Percentiles rank a stretch among this genome's conserved stretches.
Conservation (phyloP, 345 rosid species). For the Garcia nutans region DNA sequence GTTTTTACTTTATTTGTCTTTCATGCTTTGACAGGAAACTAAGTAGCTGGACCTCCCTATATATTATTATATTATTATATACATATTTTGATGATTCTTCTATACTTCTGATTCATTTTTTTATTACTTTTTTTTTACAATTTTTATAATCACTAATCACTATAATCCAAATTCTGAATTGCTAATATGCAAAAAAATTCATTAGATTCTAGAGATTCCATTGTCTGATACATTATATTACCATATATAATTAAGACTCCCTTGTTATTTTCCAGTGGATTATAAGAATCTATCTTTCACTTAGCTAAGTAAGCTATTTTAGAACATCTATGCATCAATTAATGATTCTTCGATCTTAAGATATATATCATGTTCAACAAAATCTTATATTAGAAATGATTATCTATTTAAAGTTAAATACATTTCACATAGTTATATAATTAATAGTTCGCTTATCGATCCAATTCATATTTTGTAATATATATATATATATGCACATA, state of each 20-base stretch:
- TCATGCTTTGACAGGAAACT: constrained; percentile 14
- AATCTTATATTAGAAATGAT: no score
- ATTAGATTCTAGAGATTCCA: constrained; percentile 5
- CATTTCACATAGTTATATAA: no score
- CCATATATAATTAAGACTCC: neutral
- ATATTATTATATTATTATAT: neutral
- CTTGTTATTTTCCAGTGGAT: neutral
- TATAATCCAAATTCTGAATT: neutral
- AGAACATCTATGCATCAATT: constrained; percentile 11
- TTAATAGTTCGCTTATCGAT: no score
- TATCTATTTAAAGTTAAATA: no score
- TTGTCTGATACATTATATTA: no score
- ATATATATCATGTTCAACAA: neutral
- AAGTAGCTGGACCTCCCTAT: neutral
- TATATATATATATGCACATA: no score
- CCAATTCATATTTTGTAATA: no score
- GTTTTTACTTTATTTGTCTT: neutral
- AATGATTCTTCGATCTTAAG: constrained; percentile 11
- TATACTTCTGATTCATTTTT: no score
- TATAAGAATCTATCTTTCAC: neutral
- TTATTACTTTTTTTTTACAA: no score
- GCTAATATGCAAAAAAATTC: neutral
- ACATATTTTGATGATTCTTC: neutral
- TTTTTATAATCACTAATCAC: no score
- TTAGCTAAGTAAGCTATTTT: constrained; percentile 11